Base-by-base conservation (phyloP, 2,329 filamentous ascomycete genomes). In the Lojkania enalia region DNA sequence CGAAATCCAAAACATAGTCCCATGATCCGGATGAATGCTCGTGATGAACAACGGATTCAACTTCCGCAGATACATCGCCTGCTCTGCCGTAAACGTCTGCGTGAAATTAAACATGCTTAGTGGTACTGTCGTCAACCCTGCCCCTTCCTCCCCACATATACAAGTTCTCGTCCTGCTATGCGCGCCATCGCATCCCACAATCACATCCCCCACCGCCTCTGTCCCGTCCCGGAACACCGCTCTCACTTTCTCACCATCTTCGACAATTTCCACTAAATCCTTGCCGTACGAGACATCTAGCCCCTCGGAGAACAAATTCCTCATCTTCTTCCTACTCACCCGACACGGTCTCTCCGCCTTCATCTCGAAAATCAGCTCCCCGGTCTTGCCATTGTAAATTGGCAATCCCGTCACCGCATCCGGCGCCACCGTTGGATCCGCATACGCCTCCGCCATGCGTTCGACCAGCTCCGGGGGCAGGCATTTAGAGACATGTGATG, bases 31-130 rank as follows among this genome's bases (percentile, higher is more conserved):
- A 33, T 58, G 57, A 32, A 61, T 57, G 32, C 52, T 54, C 37
- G 49, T 59, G 4, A 48, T 46, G 35, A 59, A 61, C 20, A 59
- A 37, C 20, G 53, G 45, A 42, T 59, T 59, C 38, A 47, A 20
- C 25, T 41, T 30, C 14, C 56, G 33, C 25, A 61, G 48, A 23
- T 35, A 31, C 14, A 38, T 14, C 7, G 56, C 45, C n/a, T 57
- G 44, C 39, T 56, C 52, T 12, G 42, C 39, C 18, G 48, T 37
- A 27, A 52, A 51, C 25, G 42, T 44, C 37, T 51, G 47, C 3
- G 54, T 43, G 25, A 60, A 62, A 40, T 60, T 62, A 42, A 62
- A 54, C 39, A 62, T 57, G 16, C 49, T 56, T 30, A 62, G 41
- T 3, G 51, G 49, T 3, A 54, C 46, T 7, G 39, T 40, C 9